These are phyloP conservation scores for Anthostomella pinea DNA, from an alignment of 2,329 filamentous ascomycete species.

Conservation along the genomic window DNA sequence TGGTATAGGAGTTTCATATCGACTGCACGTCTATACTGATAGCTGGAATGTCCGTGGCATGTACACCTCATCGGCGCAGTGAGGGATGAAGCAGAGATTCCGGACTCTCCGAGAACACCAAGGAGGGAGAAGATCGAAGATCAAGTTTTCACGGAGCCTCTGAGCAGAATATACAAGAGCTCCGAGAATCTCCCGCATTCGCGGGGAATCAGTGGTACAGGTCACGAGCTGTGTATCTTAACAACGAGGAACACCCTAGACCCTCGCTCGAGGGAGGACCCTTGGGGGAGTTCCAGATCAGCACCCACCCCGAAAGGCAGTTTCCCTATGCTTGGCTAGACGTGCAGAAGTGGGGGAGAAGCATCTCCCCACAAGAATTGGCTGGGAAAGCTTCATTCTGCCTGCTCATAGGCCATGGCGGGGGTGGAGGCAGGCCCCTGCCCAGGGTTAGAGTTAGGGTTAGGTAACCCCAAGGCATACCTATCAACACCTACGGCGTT, in stretches of 20 bases:
- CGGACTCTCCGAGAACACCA: conserved; percentile 34
- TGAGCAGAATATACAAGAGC: conserved; percentile 50
- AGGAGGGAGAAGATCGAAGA: conserved; percentile 35
- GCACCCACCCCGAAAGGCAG: conserved; percentile 56
- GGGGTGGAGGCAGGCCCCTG: conserved; percentile 53
- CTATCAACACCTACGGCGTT: conserved; percentile 49
- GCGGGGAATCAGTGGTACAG: conserved; percentile 53
- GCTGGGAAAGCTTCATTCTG: conserved; percentile 53
- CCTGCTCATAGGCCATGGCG: conserved; percentile 54
- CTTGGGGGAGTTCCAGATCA: conserved; percentile 26
- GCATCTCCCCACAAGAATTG: conserved; percentile 57
- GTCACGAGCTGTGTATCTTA: conserved; percentile 36
- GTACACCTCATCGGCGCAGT: conserved; percentile 35
- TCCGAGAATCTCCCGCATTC: conserved; percentile 38
- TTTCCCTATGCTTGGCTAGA: conserved; percentile 64
- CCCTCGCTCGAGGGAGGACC: conserved; percentile 29
- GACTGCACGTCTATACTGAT: conserved; percentile 48
- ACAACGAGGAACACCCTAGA: conserved; percentile 21
- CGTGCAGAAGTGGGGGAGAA: conserved; percentile 39
- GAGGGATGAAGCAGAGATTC: conserved; percentile 34
- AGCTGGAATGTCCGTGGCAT: conserved; percentile 47
- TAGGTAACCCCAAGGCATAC: conserved; percentile 38
- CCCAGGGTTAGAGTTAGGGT: too few species aligned
- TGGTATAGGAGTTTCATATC: conserved; percentile 55
- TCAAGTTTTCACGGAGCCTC: conserved; percentile 37